Conservation (phyloP, 495 filamentous ascomycete species). For the Aspergillus biplanus region DNA sequence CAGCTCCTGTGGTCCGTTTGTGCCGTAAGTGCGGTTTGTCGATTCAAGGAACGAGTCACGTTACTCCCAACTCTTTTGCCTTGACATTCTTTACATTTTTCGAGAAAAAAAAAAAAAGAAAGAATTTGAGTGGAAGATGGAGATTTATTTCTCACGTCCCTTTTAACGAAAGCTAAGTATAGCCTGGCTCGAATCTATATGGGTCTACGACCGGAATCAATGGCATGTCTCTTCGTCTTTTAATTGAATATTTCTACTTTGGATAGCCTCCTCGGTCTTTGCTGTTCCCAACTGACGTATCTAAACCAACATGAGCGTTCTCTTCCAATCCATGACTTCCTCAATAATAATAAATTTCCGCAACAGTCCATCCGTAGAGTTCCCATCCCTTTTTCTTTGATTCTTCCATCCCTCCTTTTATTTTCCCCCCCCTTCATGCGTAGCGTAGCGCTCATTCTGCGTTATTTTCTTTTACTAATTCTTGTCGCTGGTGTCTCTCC, state of each 20-base stretch:
- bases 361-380: neutral
- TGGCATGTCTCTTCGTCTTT: neutral
- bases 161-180: too few relatives aligned
- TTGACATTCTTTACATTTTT: too few relatives aligned
- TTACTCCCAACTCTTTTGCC: too few relatives aligned
- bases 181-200: too few relatives aligned
- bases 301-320: slow-evolving; percentile 1
- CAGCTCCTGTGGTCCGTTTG: neutral
- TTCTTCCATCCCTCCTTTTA: neutral
- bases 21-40: neutral
- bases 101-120: too few relatives aligned
- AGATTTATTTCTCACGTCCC: too few relatives aligned
- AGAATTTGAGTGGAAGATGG: too few relatives aligned
- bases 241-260: neutral
- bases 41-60: too few relatives aligned
- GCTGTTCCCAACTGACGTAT: slow-evolving; percentile 8
- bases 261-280: neutral
- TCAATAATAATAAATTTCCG: neutral
- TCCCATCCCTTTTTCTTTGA: slow-evolving; percentile 6
- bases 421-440: slow-evolving; percentile 4
- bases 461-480: neutral
- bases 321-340: neutral
- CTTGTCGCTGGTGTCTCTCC: neutral
- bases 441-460: neutral
- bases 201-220: too few relatives aligned